phyloP scores from a whole-genome alignment of 768 basidiomycete genomes.

The Dacryopinax spathularia region DNA sequence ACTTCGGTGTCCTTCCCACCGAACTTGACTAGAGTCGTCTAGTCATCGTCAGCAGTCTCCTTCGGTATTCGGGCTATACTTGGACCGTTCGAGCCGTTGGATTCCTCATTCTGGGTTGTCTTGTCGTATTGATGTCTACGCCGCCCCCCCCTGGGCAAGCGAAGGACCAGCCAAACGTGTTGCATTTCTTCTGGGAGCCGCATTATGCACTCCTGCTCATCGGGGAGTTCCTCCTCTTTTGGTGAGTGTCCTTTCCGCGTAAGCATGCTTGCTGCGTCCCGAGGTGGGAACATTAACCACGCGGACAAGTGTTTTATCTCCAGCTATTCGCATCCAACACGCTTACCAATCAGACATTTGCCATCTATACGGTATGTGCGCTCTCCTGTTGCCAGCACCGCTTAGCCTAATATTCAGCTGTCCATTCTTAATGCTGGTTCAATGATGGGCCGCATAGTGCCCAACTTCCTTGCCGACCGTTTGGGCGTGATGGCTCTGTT shows the following conservation, averaged over 20 bases:
- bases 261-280: too few relatives aligned
- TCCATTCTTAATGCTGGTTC: slow-evolving; percentile 53
- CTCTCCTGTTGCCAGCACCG: too few relatives aligned
- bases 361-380: slow-evolving; percentile 42
- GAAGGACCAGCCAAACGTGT: slow-evolving; percentile 7
- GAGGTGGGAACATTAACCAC: too few relatives aligned
- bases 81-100: slow-evolving; percentile 38
- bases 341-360: slow-evolving; percentile 31
- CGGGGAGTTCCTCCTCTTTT: neutral
- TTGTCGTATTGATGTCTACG: slow-evolving; percentile 30
- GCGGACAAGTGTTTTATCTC: slow-evolving; percentile 38
- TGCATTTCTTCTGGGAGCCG: neutral
- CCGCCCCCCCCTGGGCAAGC: slow-evolving; percentile 24
- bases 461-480: slow-evolving; percentile 42
- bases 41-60: slow-evolving; percentile 41
- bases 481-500: slow-evolving; percentile 39
- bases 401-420: too few relatives aligned
- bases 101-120: slow-evolving; percentile 27
- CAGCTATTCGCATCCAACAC: slow-evolving; percentile 40
- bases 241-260: neutral
- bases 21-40: neutral
- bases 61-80: slow-evolving; percentile 30
- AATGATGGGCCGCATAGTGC: slow-evolving; percentile 42
- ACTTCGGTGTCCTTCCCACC: neutral
- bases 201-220: neutral